Conservation (phyloP, 2,329 filamentous ascomycete genomes). For the Fusarium devonianum region DNA sequence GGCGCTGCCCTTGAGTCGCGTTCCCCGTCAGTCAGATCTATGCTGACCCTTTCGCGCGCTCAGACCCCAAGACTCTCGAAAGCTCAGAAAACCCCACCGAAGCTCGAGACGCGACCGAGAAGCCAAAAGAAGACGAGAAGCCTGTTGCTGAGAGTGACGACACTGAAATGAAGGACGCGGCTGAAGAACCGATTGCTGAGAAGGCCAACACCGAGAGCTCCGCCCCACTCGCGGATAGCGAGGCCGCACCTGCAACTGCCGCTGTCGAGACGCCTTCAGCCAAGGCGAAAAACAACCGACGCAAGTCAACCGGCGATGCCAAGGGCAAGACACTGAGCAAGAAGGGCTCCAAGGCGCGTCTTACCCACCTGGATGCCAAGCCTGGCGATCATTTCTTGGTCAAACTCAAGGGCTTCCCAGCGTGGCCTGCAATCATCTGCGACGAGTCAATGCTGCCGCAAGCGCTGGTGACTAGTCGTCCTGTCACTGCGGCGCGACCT, state of each 20-base stretch:
- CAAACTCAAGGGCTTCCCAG: slow-evolving; percentile 91
- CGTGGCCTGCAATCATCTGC: slow-evolving; percentile 93
- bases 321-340: slow-evolving; percentile 84
- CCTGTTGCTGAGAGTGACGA: slow-evolving; percentile 44
- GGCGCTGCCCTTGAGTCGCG: slow-evolving; percentile 28
- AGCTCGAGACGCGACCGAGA: slow-evolving; percentile 38
- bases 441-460: slow-evolving; percentile 93
- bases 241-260: slow-evolving; percentile 38
- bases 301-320: slow-evolving; percentile 77
- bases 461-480: slow-evolving; percentile 76
- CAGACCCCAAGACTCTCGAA: slow-evolving; percentile 42
- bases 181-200: slow-evolving; percentile 43
- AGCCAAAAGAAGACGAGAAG: slow-evolving; percentile 38
- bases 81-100: slow-evolving; percentile 44
- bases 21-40: slow-evolving; percentile 28
- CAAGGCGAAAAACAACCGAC: slow-evolving; percentile 60
- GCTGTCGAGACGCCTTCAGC: slow-evolving; percentile 42
- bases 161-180: slow-evolving; percentile 62
- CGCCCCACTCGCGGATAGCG: slow-evolving; percentile 37
- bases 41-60: slow-evolving; percentile 40
- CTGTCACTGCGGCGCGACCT: slow-evolving; percentile 79
- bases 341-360: slow-evolving; percentile 79
- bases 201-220: slow-evolving; percentile 41
- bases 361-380: slow-evolving; percentile 78
- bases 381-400: slow-evolving; percentile 93